phyloP scores from a whole-genome alignment of 345 rosid genomes.

The Brassica nigra region DNA sequence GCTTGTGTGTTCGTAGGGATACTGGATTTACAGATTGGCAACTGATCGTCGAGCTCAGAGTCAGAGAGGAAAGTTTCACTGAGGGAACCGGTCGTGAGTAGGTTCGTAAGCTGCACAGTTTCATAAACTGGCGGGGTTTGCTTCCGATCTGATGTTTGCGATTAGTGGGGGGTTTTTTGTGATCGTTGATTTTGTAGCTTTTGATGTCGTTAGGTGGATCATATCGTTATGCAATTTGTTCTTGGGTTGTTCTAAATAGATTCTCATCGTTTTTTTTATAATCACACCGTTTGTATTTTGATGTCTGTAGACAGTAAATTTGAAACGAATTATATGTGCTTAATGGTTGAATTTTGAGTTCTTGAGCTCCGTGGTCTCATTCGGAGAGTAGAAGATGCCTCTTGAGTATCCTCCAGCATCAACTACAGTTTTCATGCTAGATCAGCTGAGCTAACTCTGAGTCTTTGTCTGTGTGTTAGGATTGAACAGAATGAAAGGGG shows the following conservation, averaged over 20 bases:
- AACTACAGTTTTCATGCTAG: not conserved
- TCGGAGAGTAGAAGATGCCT: not conserved
- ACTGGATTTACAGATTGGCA: slow-evolving; percentile 83
- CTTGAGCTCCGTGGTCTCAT: not conserved
- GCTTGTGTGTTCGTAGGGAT: slow-evolving; percentile 46
- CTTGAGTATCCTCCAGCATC: not conserved
- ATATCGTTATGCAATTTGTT: not conserved
- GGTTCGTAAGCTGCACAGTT: slow-evolving; percentile 9
- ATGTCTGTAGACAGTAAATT: not conserved
- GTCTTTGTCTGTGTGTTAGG: not conserved
- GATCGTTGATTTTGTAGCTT: slow-evolving; percentile 18
- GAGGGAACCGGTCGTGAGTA: slow-evolving; percentile 15
- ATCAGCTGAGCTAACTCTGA: not conserved
- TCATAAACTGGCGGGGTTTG: slow-evolving; percentile 19
- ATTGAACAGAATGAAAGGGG: not conserved
- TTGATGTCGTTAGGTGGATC: slow-evolving; percentile 15
- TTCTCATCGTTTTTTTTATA: not conserved
- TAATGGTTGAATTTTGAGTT: slow-evolving; percentile 4
- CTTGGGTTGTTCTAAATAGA: not conserved
- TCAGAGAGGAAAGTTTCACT: slow-evolving; percentile 65
- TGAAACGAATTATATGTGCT: not conserved
- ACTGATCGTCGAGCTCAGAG: slow-evolving; percentile 66
- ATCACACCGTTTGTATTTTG: not conserved
- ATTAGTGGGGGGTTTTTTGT: not conserved
- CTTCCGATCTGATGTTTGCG: slow-evolving; percentile 10